These are phyloP conservation scores for Imleria badia DNA, from an alignment of 768 basidiomycete species.

Conservation along the genomic window DNA sequence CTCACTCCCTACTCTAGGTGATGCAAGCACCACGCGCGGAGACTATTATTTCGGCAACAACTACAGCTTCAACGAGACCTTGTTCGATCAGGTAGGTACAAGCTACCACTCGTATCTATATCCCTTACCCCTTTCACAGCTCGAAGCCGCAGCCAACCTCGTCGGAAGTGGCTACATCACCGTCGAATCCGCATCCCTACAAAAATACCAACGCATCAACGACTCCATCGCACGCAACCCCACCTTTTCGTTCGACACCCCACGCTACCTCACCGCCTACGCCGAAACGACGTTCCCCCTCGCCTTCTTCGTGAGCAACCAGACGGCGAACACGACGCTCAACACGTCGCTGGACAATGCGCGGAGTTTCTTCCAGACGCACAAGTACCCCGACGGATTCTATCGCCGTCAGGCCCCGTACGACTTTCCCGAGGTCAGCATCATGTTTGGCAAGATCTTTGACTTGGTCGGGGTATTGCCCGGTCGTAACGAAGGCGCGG, in stretches of 20 bases:
- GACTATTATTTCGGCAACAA: conserved; percentile 29
- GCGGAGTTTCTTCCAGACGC: conserved; percentile 17
- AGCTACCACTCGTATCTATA: background rate
- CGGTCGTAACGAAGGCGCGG: conserved; percentile 17
- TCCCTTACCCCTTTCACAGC: conserved; percentile 7
- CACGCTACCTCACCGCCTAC: conserved; percentile 21
- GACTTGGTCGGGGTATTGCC: conserved; percentile 6
- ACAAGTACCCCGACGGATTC: conserved; percentile 21
- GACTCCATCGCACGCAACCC: conserved; percentile 28
- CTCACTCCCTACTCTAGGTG: conserved; percentile 10
- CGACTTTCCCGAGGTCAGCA: background rate
- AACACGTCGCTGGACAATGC: conserved; percentile 16
- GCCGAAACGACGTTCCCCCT: conserved; percentile 25
- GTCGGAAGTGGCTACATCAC: conserved; percentile 21
- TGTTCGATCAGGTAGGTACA: conserved; percentile 18
- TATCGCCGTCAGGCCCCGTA: conserved; percentile 20
- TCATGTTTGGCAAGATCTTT: background rate
- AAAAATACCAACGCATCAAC: conserved; percentile 24
- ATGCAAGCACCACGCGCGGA: conserved; percentile 24
- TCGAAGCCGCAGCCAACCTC: conserved; percentile 16
- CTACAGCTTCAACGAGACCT: conserved; percentile 25
- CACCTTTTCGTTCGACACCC: conserved; percentile 21
- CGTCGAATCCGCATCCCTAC: conserved; percentile 20
- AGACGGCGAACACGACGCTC: conserved; percentile 18
- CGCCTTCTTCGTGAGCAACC: conserved; percentile 26